phyloP scores from a whole-genome alignment of 768 basidiomycete species.

The Termitomyces eurrhizus region DNA sequence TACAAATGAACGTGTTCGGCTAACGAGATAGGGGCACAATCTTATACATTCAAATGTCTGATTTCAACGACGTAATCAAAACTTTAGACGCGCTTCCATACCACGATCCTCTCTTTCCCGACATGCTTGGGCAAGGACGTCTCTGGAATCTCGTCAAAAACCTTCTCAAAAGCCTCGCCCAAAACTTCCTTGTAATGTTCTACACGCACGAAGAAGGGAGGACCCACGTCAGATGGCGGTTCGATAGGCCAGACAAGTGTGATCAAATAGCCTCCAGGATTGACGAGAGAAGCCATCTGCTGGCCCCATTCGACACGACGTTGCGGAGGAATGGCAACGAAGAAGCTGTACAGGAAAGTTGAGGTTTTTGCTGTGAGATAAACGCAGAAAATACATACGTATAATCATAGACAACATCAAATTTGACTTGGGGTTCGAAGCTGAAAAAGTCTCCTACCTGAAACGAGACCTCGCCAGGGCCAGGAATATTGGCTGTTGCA shows the following conservation, averaged over 20 bases:
- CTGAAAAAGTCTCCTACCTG: conserved; percentile 52
- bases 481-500: neutral
- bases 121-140: conserved; percentile 34
- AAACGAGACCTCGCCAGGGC: conserved; percentile 33
- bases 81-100: conserved; percentile 37
- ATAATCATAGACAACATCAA: conserved; percentile 66
- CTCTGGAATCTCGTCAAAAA: conserved; percentile 48
- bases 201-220: conserved; percentile 58
- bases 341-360: conserved; percentile 49
- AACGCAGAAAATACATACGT: conserved; percentile 34
- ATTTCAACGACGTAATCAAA: neutral
- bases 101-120: conserved; percentile 48
- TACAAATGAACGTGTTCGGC: neutral
- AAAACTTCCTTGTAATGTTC: conserved; percentile 39
- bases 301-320: conserved; percentile 52
- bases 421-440: conserved; percentile 32
- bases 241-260: conserved; percentile 58
- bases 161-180: conserved; percentile 31
- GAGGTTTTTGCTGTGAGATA: neutral
- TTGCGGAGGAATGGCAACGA: conserved; percentile 65
- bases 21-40: neutral
- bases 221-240: conserved; percentile 40
- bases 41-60: neutral
- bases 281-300: conserved; percentile 54
- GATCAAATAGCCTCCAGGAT: conserved; percentile 60